These are phyloP conservation scores for Trametes cingulata DNA, from an alignment of 768 basidiomycete genomes.

Conservation along the genomic window DNA sequence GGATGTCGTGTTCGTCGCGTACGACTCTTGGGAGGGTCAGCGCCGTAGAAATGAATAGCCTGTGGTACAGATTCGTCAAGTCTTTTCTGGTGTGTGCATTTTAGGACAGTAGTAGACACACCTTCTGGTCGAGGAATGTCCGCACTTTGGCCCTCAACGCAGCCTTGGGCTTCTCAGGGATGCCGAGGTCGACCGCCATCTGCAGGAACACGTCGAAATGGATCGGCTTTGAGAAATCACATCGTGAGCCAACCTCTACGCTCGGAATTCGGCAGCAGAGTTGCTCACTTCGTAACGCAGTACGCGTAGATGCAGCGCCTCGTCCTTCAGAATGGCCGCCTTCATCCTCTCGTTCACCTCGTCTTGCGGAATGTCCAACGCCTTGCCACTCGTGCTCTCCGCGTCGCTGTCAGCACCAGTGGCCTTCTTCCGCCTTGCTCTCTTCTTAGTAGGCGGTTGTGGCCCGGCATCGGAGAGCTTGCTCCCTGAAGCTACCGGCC, in stretches of 20 bases:
- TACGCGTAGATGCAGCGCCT: slow-evolving; percentile 52
- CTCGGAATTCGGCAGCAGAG: too few relatives aligned
- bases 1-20: slow-evolving; percentile 22
- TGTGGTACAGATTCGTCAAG: slow-evolving; percentile 25
- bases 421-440: slow-evolving; percentile 17
- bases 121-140: slow-evolving; percentile 59
- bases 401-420: slow-evolving; percentile 8
- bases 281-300: slow-evolving; percentile 63
- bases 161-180: slow-evolving; percentile 20
- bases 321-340: slow-evolving; percentile 45
- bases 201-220: slow-evolving; percentile 54
- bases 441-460: slow-evolving; percentile 12
- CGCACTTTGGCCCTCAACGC: slow-evolving; percentile 44
- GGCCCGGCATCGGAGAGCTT: neutral
- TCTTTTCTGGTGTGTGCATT: neutral
- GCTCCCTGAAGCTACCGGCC: neutral
- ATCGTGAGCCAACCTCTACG: neutral
- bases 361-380: slow-evolving; percentile 35
- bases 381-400: neutral
- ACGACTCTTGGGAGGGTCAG: slow-evolving; percentile 34
- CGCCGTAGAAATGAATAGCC: slow-evolving; percentile 58
- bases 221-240: slow-evolving; percentile 48
- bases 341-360: slow-evolving; percentile 46
- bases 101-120: slow-evolving; percentile 32
- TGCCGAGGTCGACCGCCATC: slow-evolving; percentile 36